These are phyloP conservation scores for Heliocybe sulcata DNA, from an alignment of 1,284 basidiomycete genomes.

Conservation along the genomic window DNA sequence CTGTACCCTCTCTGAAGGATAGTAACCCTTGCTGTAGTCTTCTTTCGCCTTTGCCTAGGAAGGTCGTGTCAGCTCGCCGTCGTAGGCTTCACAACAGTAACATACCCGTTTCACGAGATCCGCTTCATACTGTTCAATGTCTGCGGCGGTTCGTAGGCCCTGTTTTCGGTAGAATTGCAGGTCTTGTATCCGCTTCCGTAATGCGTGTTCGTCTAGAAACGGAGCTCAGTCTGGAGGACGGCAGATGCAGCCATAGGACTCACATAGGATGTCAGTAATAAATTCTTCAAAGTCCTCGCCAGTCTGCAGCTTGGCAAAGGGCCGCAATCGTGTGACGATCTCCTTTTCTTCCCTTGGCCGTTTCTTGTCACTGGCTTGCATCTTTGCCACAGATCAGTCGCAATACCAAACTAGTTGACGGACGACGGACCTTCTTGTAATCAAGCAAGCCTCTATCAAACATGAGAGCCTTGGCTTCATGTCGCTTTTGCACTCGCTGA, in stretches of 20 bases:
- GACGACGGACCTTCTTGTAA: constrained; percentile 78
- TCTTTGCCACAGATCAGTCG: constrained; percentile 35
- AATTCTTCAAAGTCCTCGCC: constrained; percentile 90
- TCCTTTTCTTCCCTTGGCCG: constrained; percentile 89
- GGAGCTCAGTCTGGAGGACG: constrained; percentile 1
- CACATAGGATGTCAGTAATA: constrained; percentile 85
- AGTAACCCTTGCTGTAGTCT: constrained; percentile 47
- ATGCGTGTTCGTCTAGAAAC: constrained; percentile 68
- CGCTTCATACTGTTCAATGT: constrained; percentile 82
- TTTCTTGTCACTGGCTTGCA: constrained; percentile 88
- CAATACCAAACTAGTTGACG: not conserved
- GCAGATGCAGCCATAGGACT: constrained; percentile 16
- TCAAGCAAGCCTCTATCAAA: constrained; percentile 91
- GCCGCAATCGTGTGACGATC: constrained; percentile 82
- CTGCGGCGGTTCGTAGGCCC: constrained; percentile 76
- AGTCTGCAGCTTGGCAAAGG: constrained; percentile 90
- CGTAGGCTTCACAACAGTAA: constrained; percentile 7
- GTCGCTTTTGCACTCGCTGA: constrained; percentile 84
- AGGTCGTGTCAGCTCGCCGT: constrained; percentile 5
- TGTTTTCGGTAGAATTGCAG: constrained; percentile 84
- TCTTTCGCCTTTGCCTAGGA: constrained; percentile 51
- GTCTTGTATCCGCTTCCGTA: constrained; percentile 83
- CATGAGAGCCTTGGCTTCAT: constrained; percentile 86
- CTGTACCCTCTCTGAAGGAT: constrained; percentile 42
- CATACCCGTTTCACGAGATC: constrained; percentile 70